phyloP scores from a whole-genome alignment of 1,284 basidiomycete genomes.

The Sanguinoderma infundibulare region DNA sequence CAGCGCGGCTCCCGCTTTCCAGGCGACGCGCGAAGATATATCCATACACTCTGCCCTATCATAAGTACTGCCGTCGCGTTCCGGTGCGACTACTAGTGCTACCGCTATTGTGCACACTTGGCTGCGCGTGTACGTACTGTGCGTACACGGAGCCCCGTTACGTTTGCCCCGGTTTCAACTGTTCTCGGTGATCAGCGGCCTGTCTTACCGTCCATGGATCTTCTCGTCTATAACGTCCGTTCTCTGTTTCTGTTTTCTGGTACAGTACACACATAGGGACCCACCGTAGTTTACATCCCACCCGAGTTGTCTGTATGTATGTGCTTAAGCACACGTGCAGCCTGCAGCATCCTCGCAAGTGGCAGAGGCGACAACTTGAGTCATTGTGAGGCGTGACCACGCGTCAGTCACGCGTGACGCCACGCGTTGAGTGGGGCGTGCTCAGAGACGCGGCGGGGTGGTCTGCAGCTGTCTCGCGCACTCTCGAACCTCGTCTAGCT shows the following conservation, averaged over 20 bases:
- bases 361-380: background rate
- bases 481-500: background rate
- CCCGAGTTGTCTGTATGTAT: conserved; percentile 21
- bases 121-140: background rate
- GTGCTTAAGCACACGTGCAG: conserved; percentile 21
- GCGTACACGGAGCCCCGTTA: too few relatives aligned
- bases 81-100: too few relatives aligned
- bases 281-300: conserved; percentile 24
- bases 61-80: too few relatives aligned
- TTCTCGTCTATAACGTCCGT: conserved; percentile 11
- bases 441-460: conserved; percentile 9
- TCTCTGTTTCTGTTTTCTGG: conserved; percentile 12
- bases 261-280: conserved; percentile 21
- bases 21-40: conserved; percentile 23
- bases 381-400: background rate
- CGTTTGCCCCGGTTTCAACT: conserved; percentile 1
- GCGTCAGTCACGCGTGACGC: conserved; percentile 19
- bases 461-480: too few relatives aligned
- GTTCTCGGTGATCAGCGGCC: background rate
- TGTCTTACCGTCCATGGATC: conserved; percentile 10
- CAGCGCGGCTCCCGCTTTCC: conserved; percentile 6
- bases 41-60: conserved; percentile 9
- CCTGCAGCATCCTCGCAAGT: background rate
- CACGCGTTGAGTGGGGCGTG: conserved; percentile 15
- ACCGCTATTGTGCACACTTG: background rate